These are phyloP conservation scores for Trapa incisa DNA, from an alignment of 345 rosid species.

Conservation along the genomic window DNA sequence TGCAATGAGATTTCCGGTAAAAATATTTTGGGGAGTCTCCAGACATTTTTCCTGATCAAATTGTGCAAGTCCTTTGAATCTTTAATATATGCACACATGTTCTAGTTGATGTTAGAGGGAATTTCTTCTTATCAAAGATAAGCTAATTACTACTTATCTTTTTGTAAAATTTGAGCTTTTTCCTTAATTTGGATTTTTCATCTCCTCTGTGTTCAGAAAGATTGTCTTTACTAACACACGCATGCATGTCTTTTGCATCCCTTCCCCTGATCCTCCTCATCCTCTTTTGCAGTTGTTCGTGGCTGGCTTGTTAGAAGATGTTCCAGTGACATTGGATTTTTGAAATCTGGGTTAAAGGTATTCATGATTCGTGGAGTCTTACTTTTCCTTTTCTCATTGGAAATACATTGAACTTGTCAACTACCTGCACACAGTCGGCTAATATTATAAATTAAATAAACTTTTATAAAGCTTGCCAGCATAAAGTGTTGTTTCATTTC, in stretches of 20 bases:
- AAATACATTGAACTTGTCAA: background rate
- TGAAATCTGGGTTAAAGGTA: constrained; percentile 56
- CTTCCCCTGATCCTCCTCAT: background rate
- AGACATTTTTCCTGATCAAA: too few relatives aligned
- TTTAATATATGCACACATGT: background rate
- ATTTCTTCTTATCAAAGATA: background rate
- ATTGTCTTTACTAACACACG: background rate
- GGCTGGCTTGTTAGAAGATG: constrained; percentile 95
- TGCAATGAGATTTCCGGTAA: background rate
- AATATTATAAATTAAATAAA: background rate
- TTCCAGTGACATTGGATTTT: constrained; percentile 60
- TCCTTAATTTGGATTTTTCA: background rate
- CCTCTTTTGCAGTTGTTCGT: constrained; percentile 52
- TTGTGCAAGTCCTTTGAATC: too few relatives aligned
- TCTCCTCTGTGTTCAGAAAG: background rate
- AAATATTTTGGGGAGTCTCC: background rate
- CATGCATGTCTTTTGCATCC: too few relatives aligned
- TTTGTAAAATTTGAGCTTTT: background rate
- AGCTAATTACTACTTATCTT: background rate
- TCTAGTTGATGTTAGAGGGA: background rate
- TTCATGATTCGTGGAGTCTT: background rate
- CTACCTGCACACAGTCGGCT: background rate
- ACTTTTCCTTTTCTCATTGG: background rate
- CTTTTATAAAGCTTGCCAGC: background rate
- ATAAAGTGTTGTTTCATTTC: background rate